Evolutionary conservation across 1,139 yeast genomes (phyloP), one percentile per base, ranked within the genome.

Genomic region (Hansenula lynferdii): DNA sequence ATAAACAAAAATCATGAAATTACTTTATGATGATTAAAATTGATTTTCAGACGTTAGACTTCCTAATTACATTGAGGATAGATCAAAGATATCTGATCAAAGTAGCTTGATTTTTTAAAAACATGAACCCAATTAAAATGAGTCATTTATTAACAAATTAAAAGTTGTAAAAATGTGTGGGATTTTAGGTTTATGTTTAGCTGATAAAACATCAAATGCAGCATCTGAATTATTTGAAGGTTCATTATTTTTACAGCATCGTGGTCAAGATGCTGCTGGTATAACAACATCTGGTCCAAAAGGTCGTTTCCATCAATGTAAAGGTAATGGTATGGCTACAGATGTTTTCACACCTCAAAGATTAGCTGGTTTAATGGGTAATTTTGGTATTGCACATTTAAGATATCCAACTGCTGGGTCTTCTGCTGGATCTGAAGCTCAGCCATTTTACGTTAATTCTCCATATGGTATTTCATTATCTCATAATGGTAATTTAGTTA

Each of bases 221-320:
- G 94, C 96, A 17, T 80, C 95, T 9, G 97, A 90, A 58, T 70
- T 92, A 40, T 81, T 87, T 46, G 98, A 92, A 62, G 97, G 96
- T 16, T 85, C 95, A 47, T 80, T 89, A 70, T 92, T 84, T 60
- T 70, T 92, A 47, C 99, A 92, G 61, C 99, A 92, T 60, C 77
- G 99, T 58, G 99, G 99, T 34, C 99, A 92, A 65, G 99, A 92
- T 62, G 99, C 99, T 11, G 97, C 97, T n/a, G 99, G 99, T 47
- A 90, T 92, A 43, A 94, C 87, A 30, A 94, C 98, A 11, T 89
- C 97, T 63, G 98, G 97, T 37, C 70, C 85, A 37, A 80, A 90
- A 48, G 99, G 98, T 48, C 74, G 98, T 43, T 74, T 94, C 42
- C 90, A 87, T 67, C 97, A 92, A 66, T 92, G 97, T 65, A 92